A percentile compares a stretch with the other conserved stretches of the same genome.
These are phyloP conservation scores for Petunia axillaris DNA, from an alignment of 257 asterid genomes.

Conservation along the genomic window DNA sequence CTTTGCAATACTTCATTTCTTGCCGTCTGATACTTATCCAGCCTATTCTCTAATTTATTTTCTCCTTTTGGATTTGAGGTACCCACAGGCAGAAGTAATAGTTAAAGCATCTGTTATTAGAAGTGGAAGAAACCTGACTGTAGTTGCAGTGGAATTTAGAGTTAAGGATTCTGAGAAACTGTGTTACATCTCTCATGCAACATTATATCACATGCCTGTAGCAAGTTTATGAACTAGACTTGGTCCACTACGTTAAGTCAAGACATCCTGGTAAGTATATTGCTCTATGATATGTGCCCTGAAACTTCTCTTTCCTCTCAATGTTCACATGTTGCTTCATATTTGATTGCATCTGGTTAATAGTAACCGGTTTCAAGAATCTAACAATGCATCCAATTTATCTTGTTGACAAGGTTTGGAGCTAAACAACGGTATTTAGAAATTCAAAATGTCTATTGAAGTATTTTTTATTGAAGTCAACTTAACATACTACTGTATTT, in stretches of 20 bases:
- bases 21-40: background rate
- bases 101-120: constrained; percentile 43
- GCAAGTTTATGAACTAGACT: constrained; percentile 58
- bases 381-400: background rate
- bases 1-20: background rate
- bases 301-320: background rate
- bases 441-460: background rate
- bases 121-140: constrained; percentile 83
- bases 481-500: background rate
- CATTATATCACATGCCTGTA: constrained; percentile 65
- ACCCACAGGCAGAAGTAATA: constrained; percentile 56
- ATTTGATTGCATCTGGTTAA: background rate
- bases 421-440: background rate
- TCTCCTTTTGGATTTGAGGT: constrained; percentile 22
- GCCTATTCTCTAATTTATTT: background rate
- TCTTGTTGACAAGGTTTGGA: background rate
- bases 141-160: constrained; percentile 65
- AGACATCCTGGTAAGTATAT: constrained; percentile 2
- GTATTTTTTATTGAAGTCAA: background rate
- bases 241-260: background rate
- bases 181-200: constrained; percentile 66
- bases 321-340: background rate
- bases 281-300: background rate
- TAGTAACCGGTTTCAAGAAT: background rate
- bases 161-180: constrained; percentile 56